Conservation (phyloP, 805 yeast species). For the Pichia gijzeniarum region DNA sequence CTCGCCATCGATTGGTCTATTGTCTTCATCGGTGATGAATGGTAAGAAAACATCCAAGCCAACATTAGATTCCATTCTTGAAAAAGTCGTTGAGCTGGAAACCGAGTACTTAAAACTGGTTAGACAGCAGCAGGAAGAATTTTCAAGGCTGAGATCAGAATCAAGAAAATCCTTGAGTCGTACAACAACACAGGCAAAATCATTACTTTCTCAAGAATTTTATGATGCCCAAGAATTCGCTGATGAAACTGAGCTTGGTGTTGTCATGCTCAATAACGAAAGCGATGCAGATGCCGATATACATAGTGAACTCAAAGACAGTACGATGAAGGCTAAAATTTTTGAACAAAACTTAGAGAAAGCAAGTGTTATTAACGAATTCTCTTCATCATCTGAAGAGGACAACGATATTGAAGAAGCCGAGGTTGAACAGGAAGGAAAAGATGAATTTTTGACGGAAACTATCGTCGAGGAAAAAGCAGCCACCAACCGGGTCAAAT, state of each 20-base stretch:
- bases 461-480: background rate
- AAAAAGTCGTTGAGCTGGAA: conserved; percentile 21
- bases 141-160: conserved; percentile 14
- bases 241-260: conserved; percentile 44
- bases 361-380: background rate
- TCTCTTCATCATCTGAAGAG: background rate
- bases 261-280: conserved; percentile 42
- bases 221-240: conserved; percentile 65
- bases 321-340: background rate
- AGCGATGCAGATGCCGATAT: conserved; percentile 3
- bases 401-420: background rate
- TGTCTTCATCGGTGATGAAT: no score
- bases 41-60: background rate
- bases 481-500: background rate
- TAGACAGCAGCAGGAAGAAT: conserved; percentile 16
- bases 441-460: background rate
- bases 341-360: conserved; percentile 2
- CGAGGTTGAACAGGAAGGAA: conserved; percentile 2
- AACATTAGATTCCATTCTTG: conserved; percentile 2
- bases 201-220: conserved; percentile 45
- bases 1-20: conserved; percentile 1
- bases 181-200: conserved; percentile 23
- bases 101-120: conserved; percentile 18
- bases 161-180: conserved; percentile 23
- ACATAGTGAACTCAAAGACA: background rate